Evolutionary conservation across 495 filamentous ascomycete genomes (phyloP), one percentile per base, ranked within the genome.

Genomic region (Eremomyces bilateralis): DNA sequence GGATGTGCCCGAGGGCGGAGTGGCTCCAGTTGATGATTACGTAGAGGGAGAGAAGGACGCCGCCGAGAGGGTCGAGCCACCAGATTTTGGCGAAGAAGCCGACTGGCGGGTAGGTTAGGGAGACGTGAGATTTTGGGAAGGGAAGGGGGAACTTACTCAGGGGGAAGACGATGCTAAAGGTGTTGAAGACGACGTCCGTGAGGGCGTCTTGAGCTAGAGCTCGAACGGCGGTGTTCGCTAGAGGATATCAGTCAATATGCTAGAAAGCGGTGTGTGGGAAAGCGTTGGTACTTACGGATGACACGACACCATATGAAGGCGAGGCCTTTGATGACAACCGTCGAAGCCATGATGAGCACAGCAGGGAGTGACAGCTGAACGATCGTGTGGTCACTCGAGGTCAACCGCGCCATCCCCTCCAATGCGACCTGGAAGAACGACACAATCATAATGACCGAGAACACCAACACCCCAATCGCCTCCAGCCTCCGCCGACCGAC

Each of bases 301-400:
- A 84, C 53, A 2, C 81, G 79, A 50, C 83, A 92, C 76, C 77
- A 94, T 19, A 92, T 48, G 78, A 80, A 94, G 53, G 76, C 82
- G n/a, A 65, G 35, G 17, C 71, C 61, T 48, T 92, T 94, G 44
- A 92, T 69, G 10, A 83, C 46, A 17, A 94, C 74, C 0, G 84
- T 94, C 19, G 62, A 56, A 4, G 72, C 61, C 81, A 94, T 85
- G 41, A 94, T 81, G 15, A 54, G 54, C 29, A 90, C 75, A 2
- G 82, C 72, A 0, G 80, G 65, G n/a, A 73, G 45, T 0, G 74
- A 72, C 15, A 94, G 65, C 42, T 73, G 46, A 25, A 94, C 71
- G 19, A 91, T 54, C 16, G 65, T 58, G 31, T 71, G 76, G 35
- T 85, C 63, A 1, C 61, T 48, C 1, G 61, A 63, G 11, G 61